A percentile compares a stretch with the other conserved stretches of the same genome.
These are phyloP conservation scores for Glomus cerebriforme DNA, from an alignment of 192 early-diverging fungal genomes.

Conservation along the genomic window DNA sequence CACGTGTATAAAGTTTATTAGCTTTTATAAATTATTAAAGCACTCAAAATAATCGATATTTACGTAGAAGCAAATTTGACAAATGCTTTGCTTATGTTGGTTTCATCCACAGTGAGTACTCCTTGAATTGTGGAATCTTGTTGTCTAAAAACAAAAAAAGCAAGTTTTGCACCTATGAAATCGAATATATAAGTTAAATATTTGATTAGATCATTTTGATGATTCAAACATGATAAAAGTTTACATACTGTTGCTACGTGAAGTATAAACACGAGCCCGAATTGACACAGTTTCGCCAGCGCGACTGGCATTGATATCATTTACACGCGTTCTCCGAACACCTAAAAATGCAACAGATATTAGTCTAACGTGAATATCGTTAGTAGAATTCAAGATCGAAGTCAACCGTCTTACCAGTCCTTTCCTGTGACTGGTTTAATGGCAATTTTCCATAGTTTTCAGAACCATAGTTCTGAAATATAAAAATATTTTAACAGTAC, in stretches of 20 bases:
- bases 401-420: conserved; percentile 53
- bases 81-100: conserved; percentile 91
- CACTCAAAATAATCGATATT: conserved; percentile 29
- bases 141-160: conserved; percentile 92
- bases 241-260: conserved; percentile 74
- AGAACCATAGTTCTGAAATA: conserved; percentile 71
- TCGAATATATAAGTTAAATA: background rate
- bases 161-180: conserved; percentile 71
- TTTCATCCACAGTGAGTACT: conserved; percentile 70
- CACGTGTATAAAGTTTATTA: background rate
- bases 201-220: background rate
- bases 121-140: conserved; percentile 87
- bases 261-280: conserved; percentile 89
- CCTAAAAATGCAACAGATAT: background rate
- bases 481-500: background rate
- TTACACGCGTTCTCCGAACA: conserved; percentile 38
- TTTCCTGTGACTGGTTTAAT: conserved; percentile 82
- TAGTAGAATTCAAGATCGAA: background rate
- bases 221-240: background rate
- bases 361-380: background rate
- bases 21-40: background rate
- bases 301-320: conserved; percentile 59
- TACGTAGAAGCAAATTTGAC: conserved; percentile 82
- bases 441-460: conserved; percentile 86
- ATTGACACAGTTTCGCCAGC: conserved; percentile 79